These are phyloP conservation scores for Calonectria crousiana DNA, from an alignment of 2,329 filamentous ascomycete genomes.

Conservation along the genomic window DNA sequence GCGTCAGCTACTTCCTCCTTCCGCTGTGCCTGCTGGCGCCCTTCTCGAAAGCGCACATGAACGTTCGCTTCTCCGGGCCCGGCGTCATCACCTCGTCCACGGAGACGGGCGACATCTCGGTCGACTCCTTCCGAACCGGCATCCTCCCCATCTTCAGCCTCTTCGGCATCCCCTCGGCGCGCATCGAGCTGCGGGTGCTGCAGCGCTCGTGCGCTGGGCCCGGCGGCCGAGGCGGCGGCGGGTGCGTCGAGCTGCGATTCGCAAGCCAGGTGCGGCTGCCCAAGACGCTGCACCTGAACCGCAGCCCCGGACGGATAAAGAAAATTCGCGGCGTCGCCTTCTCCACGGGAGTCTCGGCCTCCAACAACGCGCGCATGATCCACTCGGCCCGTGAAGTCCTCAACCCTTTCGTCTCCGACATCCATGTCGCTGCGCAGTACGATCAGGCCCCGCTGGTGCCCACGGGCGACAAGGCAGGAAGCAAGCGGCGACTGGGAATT, in stretches of 20 bases:
- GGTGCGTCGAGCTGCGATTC: slow-evolving; percentile 93
- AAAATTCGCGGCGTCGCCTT: slow-evolving; percentile 94
- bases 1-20: slow-evolving; percentile 91
- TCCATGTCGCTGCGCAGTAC: slow-evolving; percentile 88
- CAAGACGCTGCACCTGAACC: slow-evolving; percentile 89
- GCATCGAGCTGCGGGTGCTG: slow-evolving; percentile 88
- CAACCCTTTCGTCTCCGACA: slow-evolving; percentile 87
- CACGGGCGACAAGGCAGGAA: slow-evolving; percentile 65
- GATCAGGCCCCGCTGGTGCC: slow-evolving; percentile 72
- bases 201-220: slow-evolving; percentile 82
- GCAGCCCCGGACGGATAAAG: slow-evolving; percentile 87
- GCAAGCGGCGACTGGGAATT: slow-evolving; percentile 79
- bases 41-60: slow-evolving; percentile 92
- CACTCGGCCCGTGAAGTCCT: slow-evolving; percentile 88
- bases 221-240: slow-evolving; percentile 83
- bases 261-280: slow-evolving; percentile 93
- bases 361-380: slow-evolving; percentile 96
- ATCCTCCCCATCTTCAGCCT: slow-evolving; percentile 90
- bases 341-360: slow-evolving; percentile 89
- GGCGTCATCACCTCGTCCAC: slow-evolving; percentile 94
- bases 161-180: slow-evolving; percentile 84
- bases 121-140: slow-evolving; percentile 93
- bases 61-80: slow-evolving; percentile 88
- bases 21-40: slow-evolving; percentile 91
- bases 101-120: slow-evolving; percentile 85